Percentiles rank a stretch among this genome's conserved stretches.
Conservation (phyloP, 2,329 filamentous ascomycete genomes). For the Ophiostoma himal-ulmi region DNA sequence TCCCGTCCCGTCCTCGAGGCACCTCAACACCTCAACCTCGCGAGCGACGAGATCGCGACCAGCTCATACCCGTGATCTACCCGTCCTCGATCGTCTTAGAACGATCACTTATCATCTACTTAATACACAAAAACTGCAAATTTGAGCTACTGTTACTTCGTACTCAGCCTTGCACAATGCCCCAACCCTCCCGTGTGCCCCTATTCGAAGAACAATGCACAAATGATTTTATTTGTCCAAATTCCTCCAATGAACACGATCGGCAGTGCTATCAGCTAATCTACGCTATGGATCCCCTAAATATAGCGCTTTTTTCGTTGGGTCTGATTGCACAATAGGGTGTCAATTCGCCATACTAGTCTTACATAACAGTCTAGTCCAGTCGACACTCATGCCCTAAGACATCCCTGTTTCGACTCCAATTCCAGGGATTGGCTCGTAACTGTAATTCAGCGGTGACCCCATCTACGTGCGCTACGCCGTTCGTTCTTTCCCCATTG, state of each 20-base stretch:
- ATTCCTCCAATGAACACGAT: neutral
- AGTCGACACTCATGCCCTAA: neutral
- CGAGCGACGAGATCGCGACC: neutral
- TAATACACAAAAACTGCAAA: neutral
- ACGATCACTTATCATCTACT: neutral
- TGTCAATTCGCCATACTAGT: neutral
- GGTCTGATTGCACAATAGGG: neutral
- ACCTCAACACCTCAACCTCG: neutral
- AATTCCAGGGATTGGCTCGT: neutral
- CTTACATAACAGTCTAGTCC: too few relatives aligned
- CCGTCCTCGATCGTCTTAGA: neutral
- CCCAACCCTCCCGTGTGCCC: neutral
- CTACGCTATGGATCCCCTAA: neutral
- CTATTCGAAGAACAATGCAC: neutral
- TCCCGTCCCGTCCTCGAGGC: neutral
- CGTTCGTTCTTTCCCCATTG: slow-evolving; percentile 14
- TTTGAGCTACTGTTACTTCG: neutral
- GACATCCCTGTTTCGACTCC: neutral
- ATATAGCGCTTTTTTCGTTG: neutral
- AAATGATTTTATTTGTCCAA: neutral
- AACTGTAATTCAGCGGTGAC: neutral
- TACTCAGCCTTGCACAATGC: neutral
- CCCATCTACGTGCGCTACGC: slow-evolving; percentile 6
- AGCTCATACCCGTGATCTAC: neutral
- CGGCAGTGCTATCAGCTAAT: slow-evolving; percentile 6